Percentiles rank a stretch among this genome's conserved stretches.
Evolutionary conservation across 2,329 filamentous ascomycete genomes (phyloP).

Genomic region (Aspergillus sp.): DNA sequence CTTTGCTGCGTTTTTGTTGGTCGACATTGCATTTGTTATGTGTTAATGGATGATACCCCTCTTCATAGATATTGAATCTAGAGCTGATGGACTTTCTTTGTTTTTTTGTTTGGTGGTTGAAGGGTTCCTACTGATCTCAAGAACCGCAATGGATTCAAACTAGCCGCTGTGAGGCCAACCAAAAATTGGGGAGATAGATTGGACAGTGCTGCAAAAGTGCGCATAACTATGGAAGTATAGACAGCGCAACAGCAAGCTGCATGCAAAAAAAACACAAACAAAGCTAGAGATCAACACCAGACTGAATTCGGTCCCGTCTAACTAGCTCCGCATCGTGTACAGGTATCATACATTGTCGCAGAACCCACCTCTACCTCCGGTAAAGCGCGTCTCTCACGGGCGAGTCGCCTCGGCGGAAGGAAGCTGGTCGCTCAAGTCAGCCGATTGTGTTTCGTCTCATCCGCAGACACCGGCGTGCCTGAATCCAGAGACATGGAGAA

Average conservation of each 20-base stretch:
- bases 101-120: neutral
- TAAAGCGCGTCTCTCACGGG: slow-evolving; percentile 31
- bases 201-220: neutral
- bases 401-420: slow-evolving; percentile 36
- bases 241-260: slow-evolving; percentile 9
- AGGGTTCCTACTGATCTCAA: too few species aligned
- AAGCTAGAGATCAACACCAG: slow-evolving; percentile 12
- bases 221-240: neutral
- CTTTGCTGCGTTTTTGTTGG: neutral
- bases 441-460: neutral
- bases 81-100: slow-evolving; percentile 4
- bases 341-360: slow-evolving; percentile 28
- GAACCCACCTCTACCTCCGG: slow-evolving; percentile 18
- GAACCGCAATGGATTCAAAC: too few species aligned
- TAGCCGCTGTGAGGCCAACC: neutral
- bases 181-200: slow-evolving; percentile 1
- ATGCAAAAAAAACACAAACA: slow-evolving; percentile 9
- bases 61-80: slow-evolving; percentile 8
- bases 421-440: slow-evolving; percentile 20
- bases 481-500: slow-evolving; percentile 4
- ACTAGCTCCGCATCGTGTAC: slow-evolving; percentile 22
- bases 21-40: slow-evolving; percentile 2
- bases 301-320: too few species aligned
- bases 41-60: slow-evolving; percentile 13
- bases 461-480: neutral